phyloP scores from a whole-genome alignment of 139 green algal genomes.

The Desmodesmus armatus region DNA sequence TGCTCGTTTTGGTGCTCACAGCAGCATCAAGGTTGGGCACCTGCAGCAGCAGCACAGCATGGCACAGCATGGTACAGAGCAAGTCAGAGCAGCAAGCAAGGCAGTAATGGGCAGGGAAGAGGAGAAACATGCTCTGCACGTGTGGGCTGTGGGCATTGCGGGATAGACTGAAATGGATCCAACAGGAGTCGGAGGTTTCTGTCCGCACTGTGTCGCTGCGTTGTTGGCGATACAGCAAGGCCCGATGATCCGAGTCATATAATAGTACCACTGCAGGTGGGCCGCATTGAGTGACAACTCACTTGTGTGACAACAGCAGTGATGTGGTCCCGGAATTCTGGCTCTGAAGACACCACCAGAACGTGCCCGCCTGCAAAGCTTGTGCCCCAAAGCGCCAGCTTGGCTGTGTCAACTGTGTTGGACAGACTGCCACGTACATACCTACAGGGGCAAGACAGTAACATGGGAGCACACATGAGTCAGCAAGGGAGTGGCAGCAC shows the following conservation, averaged over 20 bases:
- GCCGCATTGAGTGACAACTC: not conserved
- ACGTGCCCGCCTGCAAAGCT: constrained; percentile 65
- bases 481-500: no score
- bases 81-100: no score
- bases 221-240: no score
- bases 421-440: constrained; percentile 32
- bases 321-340: constrained; percentile 22
- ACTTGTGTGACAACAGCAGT: constrained; percentile 56
- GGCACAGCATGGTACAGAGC: not conserved
- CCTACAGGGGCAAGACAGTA: no score
- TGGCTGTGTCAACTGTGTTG: not conserved
- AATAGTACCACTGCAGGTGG: no score
- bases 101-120: not conserved
- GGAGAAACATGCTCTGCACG: not conserved
- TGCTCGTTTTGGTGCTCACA: not conserved
- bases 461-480: no score
- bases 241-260: no score
- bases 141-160: not conserved
- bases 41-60: not conserved
- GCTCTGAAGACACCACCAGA: constrained; percentile 52
- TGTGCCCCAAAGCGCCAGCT: constrained; percentile 62
- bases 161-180: no score
- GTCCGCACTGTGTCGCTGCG: no score
- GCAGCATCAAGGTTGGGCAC: constrained; percentile 37
- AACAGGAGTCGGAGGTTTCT: no score